Base-by-base conservation (phyloP, 75 land plant genomes). In the Cunninghamia lanceolata region DNA sequence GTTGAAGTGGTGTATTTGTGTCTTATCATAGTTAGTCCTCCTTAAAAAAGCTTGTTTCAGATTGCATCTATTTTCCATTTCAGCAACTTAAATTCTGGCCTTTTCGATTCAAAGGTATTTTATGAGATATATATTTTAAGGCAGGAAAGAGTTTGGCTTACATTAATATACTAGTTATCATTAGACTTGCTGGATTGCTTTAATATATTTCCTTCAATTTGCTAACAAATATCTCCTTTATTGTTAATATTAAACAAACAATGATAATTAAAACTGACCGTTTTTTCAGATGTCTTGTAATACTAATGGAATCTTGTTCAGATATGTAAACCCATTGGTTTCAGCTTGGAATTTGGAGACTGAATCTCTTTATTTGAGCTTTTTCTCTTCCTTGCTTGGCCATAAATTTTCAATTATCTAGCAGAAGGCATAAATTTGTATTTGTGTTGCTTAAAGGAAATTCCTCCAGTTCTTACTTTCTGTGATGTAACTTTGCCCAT, bases 401-500 rank as follows among this genome's bases (percentile, higher is more conserved):
- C 63, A 56, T 56, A 56, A 56, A 19, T 56, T 56, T 21, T 0
- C 25, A 54, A 56, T 56, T 56, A 56, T 56, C 0, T 19, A 56
- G 21, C 25, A 17, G 68, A 63, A 63, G 28, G 68, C n/a, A 25
- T 73, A 73, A 73, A 32, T 34, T 15, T 34, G 38, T 25, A 30
- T 14, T 32, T 34, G 75, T 34, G 10, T 45, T 78, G 35, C 84
- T 82, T 9, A 39, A 53, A 19, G 43, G 14, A 14, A 35, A 17
- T 46, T 84, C 25, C 42, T 84, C 82, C 39, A 39, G 42, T 73
- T 40, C 40, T 68, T 75, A 30, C 43, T 2, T 63, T 35, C n/a
- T 32, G 30, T 86, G 10, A 47, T 84, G 36, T 84, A 39, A 40
- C 30, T 56, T 30, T 86, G 52, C 19, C 21, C 85, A 39, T 86